phyloP scores from a whole-genome alignment of 352 stramenopile species.

The Globisporangium emineosum region DNA sequence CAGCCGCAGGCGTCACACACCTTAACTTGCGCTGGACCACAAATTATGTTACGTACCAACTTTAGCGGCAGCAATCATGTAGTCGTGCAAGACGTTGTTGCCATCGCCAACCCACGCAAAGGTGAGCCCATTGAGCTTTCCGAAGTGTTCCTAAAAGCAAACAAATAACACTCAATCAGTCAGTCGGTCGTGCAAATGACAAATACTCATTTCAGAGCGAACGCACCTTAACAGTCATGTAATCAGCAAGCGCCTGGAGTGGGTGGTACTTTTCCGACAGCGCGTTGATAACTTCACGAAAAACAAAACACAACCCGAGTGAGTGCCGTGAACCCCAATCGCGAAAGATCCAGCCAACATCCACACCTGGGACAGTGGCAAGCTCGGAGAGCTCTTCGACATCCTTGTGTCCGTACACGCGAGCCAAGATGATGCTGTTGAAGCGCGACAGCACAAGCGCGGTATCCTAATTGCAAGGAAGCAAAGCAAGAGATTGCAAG shows the following conservation, averaged over 20 bases:
- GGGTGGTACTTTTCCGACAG: slow-evolving; percentile 98
- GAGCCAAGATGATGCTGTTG: slow-evolving; percentile 95
- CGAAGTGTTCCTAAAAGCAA: slow-evolving; percentile 69
- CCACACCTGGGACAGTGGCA: slow-evolving; percentile 77
- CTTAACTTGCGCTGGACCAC: not conserved
- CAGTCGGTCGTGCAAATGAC: not conserved
- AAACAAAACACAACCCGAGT: not conserved
- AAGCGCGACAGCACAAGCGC: slow-evolving; percentile 90
- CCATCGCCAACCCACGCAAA: slow-evolving; percentile 97
- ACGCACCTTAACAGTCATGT: slow-evolving; percentile 93
- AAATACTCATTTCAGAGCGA: not conserved
- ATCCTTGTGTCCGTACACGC: slow-evolving; percentile 92
- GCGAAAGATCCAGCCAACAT: not conserved
- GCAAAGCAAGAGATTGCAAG: not conserved
- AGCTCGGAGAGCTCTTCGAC: slow-evolving; percentile 89
- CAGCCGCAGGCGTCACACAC: not conserved
- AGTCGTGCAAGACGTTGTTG: slow-evolving; percentile 98
- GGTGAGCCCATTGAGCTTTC: slow-evolving; percentile 86
- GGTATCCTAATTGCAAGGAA: slow-evolving; percentile 40
- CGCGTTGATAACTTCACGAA: slow-evolving; percentile 94
- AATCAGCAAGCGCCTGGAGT: slow-evolving; percentile 97
- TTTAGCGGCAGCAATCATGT: slow-evolving; percentile 93
- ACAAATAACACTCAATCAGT: not conserved
- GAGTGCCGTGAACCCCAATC: not conserved
- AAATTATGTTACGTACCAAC: slow-evolving; percentile 61